Conservation (phyloP, 176 grass and related monocot species). For the sorghum (Sorghum bicolor) region Sorghum_bicolor_NCBIv3 NC_012874.2:2112501-2113000, state of each 20-base stretch:
- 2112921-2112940: background rate
- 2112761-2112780: background rate
- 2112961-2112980: background rate
- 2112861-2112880: background rate
- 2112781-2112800: background rate
- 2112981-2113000: background rate
- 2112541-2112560: no score
- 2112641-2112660: no score
- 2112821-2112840: background rate
- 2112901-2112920: background rate
- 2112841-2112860: background rate
- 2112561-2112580: no score
- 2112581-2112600: no score
- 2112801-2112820: background rate
- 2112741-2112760: background rate
- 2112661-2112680: background rate
- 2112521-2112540: no score
- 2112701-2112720: background rate
- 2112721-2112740: background rate
- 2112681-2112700: background rate
- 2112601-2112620: no score
- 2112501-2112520: no score
- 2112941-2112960: no score
- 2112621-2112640: no score
- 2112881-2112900: background rate